Evolutionary conservation across 805 yeast genomes (phyloP).

Genomic region (Pichia cephalocereana): DNA sequence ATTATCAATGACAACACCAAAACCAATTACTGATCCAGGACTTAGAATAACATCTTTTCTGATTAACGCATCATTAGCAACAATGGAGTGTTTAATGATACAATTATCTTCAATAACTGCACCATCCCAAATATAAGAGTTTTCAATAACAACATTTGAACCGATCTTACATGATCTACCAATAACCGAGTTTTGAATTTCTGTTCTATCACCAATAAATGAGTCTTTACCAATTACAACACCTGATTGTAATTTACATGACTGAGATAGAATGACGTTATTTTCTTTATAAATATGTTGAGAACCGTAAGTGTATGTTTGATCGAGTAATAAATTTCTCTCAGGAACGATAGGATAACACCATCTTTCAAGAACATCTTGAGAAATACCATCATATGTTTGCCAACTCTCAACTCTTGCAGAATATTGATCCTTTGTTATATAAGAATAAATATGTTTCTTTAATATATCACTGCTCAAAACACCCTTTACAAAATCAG

Average conservation of each 20-base stretch:
- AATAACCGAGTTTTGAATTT: slow-evolving; percentile 60
- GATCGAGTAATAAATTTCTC: slow-evolving; percentile 60
- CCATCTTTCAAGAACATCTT: slow-evolving; percentile 87
- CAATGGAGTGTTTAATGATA: slow-evolving; percentile 50
- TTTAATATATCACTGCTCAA: slow-evolving; percentile 83
- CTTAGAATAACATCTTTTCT: slow-evolving; percentile 42
- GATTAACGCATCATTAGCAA: slow-evolving; percentile 57
- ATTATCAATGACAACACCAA: slow-evolving; percentile 56
- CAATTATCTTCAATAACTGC: slow-evolving; percentile 61
- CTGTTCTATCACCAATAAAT: slow-evolving; percentile 65
- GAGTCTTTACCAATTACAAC: slow-evolving; percentile 79
- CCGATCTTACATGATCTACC: slow-evolving; percentile 87
- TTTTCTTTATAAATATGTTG: slow-evolving; percentile 86
- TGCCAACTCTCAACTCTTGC: slow-evolving; percentile 94
- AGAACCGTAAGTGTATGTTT: slow-evolving; percentile 69
- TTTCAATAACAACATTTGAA: slow-evolving; percentile 55
- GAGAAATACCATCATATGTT: slow-evolving; percentile 85
- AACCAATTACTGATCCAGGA: slow-evolving; percentile 76
- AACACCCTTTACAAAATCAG: slow-evolving; percentile 86
- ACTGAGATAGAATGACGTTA: slow-evolving; percentile 83
- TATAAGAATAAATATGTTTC: slow-evolving; percentile 83
- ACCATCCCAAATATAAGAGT: slow-evolving; percentile 85
- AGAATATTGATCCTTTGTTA: slow-evolving; percentile 73
- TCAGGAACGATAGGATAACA: slow-evolving; percentile 89
- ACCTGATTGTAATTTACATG: slow-evolving; percentile 74